phyloP scores from a whole-genome alignment of 2,329 filamentous ascomycete genomes.

The Rutstroemia sp. region DNA sequence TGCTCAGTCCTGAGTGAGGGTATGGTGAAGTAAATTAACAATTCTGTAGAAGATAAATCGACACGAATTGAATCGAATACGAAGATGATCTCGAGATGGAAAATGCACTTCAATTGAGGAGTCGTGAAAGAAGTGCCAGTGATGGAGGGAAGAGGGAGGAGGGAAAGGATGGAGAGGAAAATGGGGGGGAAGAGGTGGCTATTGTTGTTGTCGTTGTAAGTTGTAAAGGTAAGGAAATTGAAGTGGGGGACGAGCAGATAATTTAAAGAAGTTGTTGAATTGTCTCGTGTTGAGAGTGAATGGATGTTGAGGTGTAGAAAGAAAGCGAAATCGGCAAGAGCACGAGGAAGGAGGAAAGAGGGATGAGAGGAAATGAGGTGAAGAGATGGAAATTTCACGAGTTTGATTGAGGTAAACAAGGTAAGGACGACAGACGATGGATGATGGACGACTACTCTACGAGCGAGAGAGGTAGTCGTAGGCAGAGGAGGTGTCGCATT shows the following conservation, averaged over 20 bases:
- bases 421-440: neutral
- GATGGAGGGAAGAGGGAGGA: neutral
- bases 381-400: neutral
- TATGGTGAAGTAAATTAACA: neutral
- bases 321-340: neutral
- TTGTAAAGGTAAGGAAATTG: too few species aligned
- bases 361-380: neutral
- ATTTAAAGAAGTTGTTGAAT: too few species aligned
- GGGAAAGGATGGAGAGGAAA: neutral
- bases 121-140: neutral
- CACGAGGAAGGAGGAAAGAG: conserved; percentile 1
- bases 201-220: too few species aligned
- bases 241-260: too few species aligned
- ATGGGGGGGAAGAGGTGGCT: too few species aligned
- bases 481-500: neutral
- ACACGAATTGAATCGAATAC: neutral
- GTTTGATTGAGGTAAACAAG: neutral
- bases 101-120: neutral
- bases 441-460: too few species aligned
- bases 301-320: too few species aligned
- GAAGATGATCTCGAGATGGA: neutral
- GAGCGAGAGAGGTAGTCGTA: neutral
- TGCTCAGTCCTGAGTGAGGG: neutral
- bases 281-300: too few species aligned
- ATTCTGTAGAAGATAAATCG: neutral